Evolutionary conservation across 2,329 filamentous ascomycete genomes (phyloP).

Genomic region (Xylariales sp.): DNA sequence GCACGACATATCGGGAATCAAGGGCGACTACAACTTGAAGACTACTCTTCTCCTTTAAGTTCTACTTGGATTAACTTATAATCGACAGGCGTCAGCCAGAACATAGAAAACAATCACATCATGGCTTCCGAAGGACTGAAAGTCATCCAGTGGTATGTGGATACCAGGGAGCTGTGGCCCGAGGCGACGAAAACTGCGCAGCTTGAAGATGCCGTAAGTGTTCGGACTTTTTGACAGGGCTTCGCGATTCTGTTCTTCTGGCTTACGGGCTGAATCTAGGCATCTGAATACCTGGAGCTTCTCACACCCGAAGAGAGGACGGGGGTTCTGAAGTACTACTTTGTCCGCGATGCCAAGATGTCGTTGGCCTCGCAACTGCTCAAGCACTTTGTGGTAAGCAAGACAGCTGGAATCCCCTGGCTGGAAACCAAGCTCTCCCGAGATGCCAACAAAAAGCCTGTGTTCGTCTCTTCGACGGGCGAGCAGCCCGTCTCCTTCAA

Average conservation of each 20-base stretch:
- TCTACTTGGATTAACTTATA: no score
- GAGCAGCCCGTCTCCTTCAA: conserved; percentile 61
- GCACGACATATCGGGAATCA: no score
- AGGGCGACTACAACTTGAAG: no score
- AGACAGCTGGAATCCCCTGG: conserved; percentile 58
- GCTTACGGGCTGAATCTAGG: conserved; percentile 3
- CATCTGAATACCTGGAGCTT: conserved; percentile 45
- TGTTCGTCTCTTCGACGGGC: conserved; percentile 45
- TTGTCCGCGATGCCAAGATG: conserved; percentile 70
- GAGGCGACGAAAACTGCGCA: conserved; percentile 42
- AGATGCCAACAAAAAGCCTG: conserved; percentile 50
- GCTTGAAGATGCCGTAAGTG: conserved; percentile 39
- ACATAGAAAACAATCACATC: no score
- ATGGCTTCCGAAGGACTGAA: conserved; percentile 26
- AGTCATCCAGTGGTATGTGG: conserved; percentile 58
- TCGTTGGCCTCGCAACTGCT: conserved; percentile 67
- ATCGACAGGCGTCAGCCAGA: no score
- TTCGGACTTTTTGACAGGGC: no score
- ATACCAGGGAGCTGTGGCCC: conserved; percentile 57
- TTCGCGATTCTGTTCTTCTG: no score
- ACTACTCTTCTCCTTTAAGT: no score
- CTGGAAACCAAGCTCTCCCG: conserved; percentile 50
- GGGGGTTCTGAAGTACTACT: conserved; percentile 56
- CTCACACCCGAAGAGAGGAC: conserved; percentile 52
- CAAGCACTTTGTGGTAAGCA: conserved; percentile 66